Percentiles rank a stretch among this genome's conserved stretches.
Evolutionary conservation across 1,139 yeast species (phyloP).

Genomic region (Kurtzmaniella quercitrusa): DNA sequence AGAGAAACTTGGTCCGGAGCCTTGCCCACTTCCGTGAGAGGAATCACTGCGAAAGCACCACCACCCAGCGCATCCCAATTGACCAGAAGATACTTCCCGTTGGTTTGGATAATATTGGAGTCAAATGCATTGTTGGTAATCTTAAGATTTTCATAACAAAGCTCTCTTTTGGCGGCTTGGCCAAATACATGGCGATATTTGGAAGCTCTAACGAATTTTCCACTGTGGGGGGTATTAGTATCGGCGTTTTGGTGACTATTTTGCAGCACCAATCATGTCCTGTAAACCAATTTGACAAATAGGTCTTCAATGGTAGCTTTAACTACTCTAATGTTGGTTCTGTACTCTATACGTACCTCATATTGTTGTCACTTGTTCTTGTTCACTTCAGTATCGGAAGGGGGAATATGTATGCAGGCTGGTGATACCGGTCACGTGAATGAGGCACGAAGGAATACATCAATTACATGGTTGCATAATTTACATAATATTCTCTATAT

Average conservation of each 20-base stretch:
- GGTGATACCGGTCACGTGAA: neutral
- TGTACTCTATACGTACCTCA: neutral
- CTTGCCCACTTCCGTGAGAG: slow-evolving; percentile 83
- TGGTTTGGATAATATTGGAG: slow-evolving; percentile 73
- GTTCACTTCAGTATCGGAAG: neutral
- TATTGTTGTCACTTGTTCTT: neutral
- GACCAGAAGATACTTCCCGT: slow-evolving; percentile 80
- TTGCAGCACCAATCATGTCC: no score
- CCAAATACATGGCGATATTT: slow-evolving; percentile 96
- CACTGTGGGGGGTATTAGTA: slow-evolving; percentile 43
- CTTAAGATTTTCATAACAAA: slow-evolving; percentile 82
- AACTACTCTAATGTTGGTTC: no score
- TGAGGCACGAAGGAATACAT: neutral
- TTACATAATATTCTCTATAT: neutral
- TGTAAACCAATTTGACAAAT: no score
- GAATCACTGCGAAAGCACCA: slow-evolving; percentile 94
- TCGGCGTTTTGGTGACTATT: no score
- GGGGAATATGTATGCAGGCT: neutral
- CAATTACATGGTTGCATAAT: neutral
- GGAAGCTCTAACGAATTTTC: slow-evolving; percentile 92
- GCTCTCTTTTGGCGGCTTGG: slow-evolving; percentile 83
- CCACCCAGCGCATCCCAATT: slow-evolving; percentile 97
- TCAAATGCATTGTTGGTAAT: slow-evolving; percentile 95
- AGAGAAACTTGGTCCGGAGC: slow-evolving; percentile 91
- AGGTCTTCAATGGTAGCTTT: neutral